These are phyloP conservation scores for Waltergamsia citrina DNA, from an alignment of 2,329 filamentous ascomycete species.

Conservation along the genomic window DNA sequence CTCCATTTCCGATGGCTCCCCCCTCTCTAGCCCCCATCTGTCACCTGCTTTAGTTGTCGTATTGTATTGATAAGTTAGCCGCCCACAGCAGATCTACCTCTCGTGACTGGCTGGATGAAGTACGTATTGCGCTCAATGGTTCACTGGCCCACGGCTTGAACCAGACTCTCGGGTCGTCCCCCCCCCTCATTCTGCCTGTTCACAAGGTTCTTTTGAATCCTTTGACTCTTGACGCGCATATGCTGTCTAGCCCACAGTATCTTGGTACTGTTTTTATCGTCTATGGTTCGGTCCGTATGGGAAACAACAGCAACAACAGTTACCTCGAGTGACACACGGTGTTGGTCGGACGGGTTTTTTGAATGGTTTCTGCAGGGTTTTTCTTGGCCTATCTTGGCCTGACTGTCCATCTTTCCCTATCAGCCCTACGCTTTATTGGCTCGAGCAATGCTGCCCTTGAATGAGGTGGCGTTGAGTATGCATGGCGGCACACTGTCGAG, in stretches of 20 bases:
- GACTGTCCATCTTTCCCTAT: too few relatives aligned
- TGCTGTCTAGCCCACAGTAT: background rate
- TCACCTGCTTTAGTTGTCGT: background rate
- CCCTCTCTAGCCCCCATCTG: too few relatives aligned
- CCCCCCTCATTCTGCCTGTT: background rate
- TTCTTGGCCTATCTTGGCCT: too few relatives aligned
- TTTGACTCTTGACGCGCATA: background rate
- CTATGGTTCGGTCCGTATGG: background rate
- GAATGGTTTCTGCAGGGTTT: too few relatives aligned
- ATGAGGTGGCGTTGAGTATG: conserved; percentile 5
- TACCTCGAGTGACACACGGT: too few relatives aligned
- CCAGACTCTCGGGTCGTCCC: conserved; percentile 1
- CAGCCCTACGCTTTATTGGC: conserved; percentile 10
- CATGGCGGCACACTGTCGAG: conserved; percentile 7
- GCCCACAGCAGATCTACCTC: conserved; percentile 2
- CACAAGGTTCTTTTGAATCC: background rate
- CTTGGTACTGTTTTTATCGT: background rate
- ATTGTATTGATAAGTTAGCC: conserved; percentile 1
- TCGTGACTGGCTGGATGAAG: conserved; percentile 1
- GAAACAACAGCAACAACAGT: too few relatives aligned
- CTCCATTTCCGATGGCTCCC: too few relatives aligned
- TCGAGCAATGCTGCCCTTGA: too few relatives aligned
- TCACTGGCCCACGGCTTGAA: background rate
- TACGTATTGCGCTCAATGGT: background rate
- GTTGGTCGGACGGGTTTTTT: too few relatives aligned